Conservation (phyloP, 176 grass and related monocot species). For the Paspalum notatum region DNA sequence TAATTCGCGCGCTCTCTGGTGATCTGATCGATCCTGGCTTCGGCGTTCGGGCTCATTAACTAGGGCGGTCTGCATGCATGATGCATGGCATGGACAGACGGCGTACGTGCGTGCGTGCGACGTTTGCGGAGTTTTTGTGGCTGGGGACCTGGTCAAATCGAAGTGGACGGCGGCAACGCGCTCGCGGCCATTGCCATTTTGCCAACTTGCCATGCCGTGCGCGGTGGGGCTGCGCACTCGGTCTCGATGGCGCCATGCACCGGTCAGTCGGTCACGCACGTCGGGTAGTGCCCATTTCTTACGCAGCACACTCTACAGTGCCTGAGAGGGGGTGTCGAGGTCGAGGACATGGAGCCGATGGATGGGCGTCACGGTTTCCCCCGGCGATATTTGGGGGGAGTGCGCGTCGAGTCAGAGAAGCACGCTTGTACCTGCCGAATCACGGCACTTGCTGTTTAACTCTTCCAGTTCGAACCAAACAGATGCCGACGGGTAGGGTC, state of each 20-base stretch:
- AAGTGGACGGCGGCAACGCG: slow-evolving; percentile 13
- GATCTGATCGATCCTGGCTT: not conserved
- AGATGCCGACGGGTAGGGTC: not conserved
- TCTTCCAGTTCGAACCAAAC: not conserved
- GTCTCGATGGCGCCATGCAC: too few relatives aligned
- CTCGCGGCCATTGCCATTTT: too few relatives aligned
- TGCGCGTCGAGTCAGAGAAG: not conserved
- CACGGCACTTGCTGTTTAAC: not conserved
- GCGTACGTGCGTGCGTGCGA: slow-evolving; percentile 4
- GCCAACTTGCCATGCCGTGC: not conserved
- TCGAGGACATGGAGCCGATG: not conserved
- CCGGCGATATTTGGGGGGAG: not conserved
- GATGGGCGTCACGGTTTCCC: not conserved
- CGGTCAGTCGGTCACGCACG: too few relatives aligned
- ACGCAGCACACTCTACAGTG: too few relatives aligned
- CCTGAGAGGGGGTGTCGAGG: too few relatives aligned
- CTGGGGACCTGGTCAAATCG: slow-evolving; percentile 8
- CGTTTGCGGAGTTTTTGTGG: slow-evolving; percentile 29
- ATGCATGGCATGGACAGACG: not conserved
- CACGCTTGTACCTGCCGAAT: not conserved
- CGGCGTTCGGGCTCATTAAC: slow-evolving; percentile 6
- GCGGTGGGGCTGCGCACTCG: not conserved
- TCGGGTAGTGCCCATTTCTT: too few relatives aligned
- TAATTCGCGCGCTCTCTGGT: not conserved
- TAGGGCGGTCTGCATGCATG: not conserved